Conservation (phyloP, 2,329 filamentous ascomycete species). For the Pestalotiopsis sp. region DNA sequence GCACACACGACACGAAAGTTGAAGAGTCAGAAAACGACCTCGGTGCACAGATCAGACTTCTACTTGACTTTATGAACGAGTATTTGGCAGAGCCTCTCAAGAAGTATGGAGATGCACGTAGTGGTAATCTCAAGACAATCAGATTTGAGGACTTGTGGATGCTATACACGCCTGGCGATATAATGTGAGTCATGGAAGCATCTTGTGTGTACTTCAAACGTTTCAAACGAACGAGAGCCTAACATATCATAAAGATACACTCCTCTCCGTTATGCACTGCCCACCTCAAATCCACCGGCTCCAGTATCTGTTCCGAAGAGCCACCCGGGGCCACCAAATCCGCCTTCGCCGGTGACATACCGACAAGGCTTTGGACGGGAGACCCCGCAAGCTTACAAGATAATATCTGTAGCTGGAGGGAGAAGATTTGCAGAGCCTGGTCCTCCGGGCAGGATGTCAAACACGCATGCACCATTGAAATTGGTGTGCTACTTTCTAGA, state of each 20-base stretch:
- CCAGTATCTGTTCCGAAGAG: background rate
- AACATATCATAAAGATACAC: too few relatives aligned
- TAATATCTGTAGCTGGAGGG: background rate
- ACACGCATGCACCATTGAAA: slow-evolving; percentile 14
- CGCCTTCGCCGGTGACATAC: background rate
- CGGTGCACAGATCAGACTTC: background rate
- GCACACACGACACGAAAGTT: background rate
- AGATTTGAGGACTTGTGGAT: slow-evolving; percentile 31
- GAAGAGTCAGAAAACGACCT: background rate
- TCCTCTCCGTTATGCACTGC: background rate
- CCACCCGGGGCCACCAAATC: background rate
- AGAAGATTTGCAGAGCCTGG: background rate
- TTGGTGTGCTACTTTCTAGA: slow-evolving; percentile 28
- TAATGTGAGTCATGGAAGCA: slow-evolving; percentile 17
- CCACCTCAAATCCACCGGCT: background rate
- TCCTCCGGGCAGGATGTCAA: background rate
- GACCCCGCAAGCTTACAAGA: slow-evolving; percentile 14
- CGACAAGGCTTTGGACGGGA: background rate
- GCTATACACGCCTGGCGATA: slow-evolving; percentile 22
- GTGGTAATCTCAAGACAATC: slow-evolving; percentile 13
- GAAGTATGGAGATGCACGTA: slow-evolving; percentile 12
- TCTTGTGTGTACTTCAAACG: slow-evolving; percentile 13
- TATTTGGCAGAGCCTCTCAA: slow-evolving; percentile 17
- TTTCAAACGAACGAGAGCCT: too few relatives aligned
- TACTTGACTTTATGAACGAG: slow-evolving; percentile 18